Conservation (phyloP, 225 moss, liverwort and hornwort species). For the Physcomitrium patens region DNA sequence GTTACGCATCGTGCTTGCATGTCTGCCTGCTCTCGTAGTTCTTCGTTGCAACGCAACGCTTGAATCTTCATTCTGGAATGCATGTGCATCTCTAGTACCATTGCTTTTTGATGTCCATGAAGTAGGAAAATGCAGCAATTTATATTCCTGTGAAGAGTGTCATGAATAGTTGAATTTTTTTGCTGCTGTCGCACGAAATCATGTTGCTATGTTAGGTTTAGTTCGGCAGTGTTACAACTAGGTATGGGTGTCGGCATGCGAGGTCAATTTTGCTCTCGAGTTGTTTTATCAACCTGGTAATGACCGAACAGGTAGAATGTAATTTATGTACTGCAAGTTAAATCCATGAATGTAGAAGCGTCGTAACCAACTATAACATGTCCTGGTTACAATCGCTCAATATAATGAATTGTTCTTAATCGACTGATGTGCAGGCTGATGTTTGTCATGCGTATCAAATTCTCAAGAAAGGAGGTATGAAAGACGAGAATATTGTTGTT, state of each 20-base stretch:
- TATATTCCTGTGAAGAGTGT: too few relatives aligned
- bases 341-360: background rate
- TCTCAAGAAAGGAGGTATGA: constrained; percentile 51
- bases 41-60: background rate
- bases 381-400: background rate
- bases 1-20: background rate
- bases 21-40: background rate
- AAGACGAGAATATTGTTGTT: constrained; percentile 51
- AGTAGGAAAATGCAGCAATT: too few relatives aligned
- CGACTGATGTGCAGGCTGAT: constrained; percentile 40
- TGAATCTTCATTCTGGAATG: background rate
- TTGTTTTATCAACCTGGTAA: background rate
- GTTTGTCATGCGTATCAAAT: constrained; percentile 57
- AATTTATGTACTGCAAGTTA: background rate
- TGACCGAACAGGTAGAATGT: background rate
- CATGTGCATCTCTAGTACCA: too few relatives aligned
- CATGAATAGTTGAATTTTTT: background rate
- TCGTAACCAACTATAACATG: background rate
- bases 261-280: background rate
- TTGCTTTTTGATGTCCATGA: too few relatives aligned
- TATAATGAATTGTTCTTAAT: background rate
- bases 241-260: background rate
- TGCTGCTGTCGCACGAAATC: background rate
- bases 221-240: background rate
- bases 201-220: constrained; percentile 1